A percentile compares a stretch with the other conserved stretches of the same genome.
phyloP scores from a whole-genome alignment of 371 early-diverging fungal species.

The Mucor ambiguus region DNA sequence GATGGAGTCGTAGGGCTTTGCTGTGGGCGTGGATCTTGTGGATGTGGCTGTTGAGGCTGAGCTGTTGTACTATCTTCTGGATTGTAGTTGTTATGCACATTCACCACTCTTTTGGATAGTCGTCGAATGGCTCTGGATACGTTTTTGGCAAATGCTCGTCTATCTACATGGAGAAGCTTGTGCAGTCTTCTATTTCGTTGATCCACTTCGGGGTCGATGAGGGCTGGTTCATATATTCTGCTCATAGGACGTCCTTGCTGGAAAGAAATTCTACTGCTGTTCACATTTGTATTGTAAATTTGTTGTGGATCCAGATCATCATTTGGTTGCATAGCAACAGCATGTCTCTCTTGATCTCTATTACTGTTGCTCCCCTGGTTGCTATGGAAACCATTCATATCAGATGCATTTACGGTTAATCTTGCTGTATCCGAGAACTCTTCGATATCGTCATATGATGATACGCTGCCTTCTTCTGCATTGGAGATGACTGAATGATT shows the following conservation, averaged over 20 bases:
- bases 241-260: constrained; percentile 10
- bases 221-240: constrained; percentile 27
- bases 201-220: constrained; percentile 25
- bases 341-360: background rate
- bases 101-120: constrained; percentile 36
- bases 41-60: constrained; percentile 3
- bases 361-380: background rate
- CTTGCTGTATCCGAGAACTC: constrained; percentile 46
- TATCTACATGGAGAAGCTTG: constrained; percentile 12
- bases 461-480: background rate
- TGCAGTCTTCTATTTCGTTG: constrained; percentile 14
- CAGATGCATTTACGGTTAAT: constrained; percentile 38
- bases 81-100: constrained; percentile 29
- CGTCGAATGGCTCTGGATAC: constrained; percentile 27
- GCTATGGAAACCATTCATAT: constrained; percentile 12
- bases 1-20: background rate
- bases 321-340: background rate
- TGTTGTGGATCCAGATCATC: background rate
- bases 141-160: background rate
- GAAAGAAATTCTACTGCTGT: constrained; percentile 3
- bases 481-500: background rate
- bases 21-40: constrained; percentile 1
- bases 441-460: constrained; percentile 23
- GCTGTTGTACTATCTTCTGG: background rate
- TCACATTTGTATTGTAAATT: constrained; percentile 1